Base-by-base conservation (phyloP, 1,284 basidiomycete species). In the Ceraceosorus guamensis region DNA sequence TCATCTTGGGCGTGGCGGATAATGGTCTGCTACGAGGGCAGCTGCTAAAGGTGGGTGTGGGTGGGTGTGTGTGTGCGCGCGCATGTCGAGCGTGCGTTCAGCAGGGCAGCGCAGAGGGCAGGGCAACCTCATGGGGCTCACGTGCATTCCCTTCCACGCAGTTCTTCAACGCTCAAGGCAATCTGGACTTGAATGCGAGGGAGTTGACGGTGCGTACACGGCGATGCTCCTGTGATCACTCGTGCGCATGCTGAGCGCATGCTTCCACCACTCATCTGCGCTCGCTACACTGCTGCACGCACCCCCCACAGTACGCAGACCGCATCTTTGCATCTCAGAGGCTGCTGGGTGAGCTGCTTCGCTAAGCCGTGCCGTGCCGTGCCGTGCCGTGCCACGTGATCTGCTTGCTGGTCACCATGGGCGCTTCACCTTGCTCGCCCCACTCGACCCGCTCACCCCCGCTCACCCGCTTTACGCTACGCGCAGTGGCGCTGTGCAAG, bases 1-100 rank as follows among this genome's bases (percentile, higher is more conserved):
- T 70, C 53, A 62, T 65, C 18, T 58, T 67, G 10, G 68, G 68
- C 34, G 60, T 70, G 32, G 68, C 68, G 1, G 68, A 70, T 49
- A 70, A 70, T 49, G 53, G 55, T 6, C 59, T 70, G 43, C 59
- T 67, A 35, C 62, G 68, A 8, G 13, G 50, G 8, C 66, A 70
- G 44, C 50, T 70, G 34, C 60, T 67, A 47, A 41, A 57, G 24
- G 48, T 49, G 48, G 4, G 48, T 49, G 31, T 46, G 37, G 37
- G n/a, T n/a, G n/a, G n/a, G n/a, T n/a, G n/a, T n/a, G n/a, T n/a
- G n/a, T n/a, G n/a, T n/a, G n/a, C n/a, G n/a, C n/a, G n/a, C n/a
- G n/a, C n/a, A n/a, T n/a, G n/a, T n/a, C n/a, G n/a, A n/a, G n/a
- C n/a, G n/a, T n/a, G n/a, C n/a, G n/a, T n/a, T n/a, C n/a, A n/a